Conservation (phyloP, 2,329 filamentous ascomycete genomes). For the Phoma sp. region DNA sequence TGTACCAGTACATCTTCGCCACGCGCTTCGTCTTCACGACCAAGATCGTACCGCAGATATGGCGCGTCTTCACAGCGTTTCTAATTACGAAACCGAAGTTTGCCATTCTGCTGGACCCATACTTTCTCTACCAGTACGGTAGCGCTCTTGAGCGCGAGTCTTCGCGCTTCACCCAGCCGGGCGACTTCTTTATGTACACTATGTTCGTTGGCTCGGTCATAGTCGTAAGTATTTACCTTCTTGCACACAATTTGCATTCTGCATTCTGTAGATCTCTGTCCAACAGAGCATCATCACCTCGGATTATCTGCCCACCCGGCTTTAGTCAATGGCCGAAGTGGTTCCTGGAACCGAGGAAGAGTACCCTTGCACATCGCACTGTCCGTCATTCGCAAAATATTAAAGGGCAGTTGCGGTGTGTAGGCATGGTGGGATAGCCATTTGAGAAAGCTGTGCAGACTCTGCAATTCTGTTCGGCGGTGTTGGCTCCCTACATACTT, state of each 20-base stretch:
- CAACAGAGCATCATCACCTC: conserved; percentile 58
- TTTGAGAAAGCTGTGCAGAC: conserved; percentile 61
- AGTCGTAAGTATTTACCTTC: conserved; percentile 69
- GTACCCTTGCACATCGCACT: conserved; percentile 57
- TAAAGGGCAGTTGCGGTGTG: conserved; percentile 53
- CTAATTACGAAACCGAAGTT: conserved; percentile 62
- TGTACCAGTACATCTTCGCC: conserved; percentile 62
- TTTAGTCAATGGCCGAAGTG: conserved; percentile 56
- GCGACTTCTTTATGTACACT: conserved; percentile 82
- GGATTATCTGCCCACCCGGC: conserved; percentile 63
- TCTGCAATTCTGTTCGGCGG: conserved; percentile 60
- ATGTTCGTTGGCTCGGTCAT: conserved; percentile 74
- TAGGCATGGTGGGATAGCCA: conserved; percentile 60
- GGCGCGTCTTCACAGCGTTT: conserved; percentile 65
- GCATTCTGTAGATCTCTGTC: conserved; percentile 22
- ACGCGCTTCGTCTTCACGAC: conserved; percentile 61
- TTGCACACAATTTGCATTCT: conserved; percentile 20
- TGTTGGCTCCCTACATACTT: conserved; percentile 70
- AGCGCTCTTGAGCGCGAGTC: conserved; percentile 75
- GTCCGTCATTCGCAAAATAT: conserved; percentile 59
- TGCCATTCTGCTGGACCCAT: conserved; percentile 73
- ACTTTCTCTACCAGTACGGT: conserved; percentile 79
- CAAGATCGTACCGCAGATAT: conserved; percentile 61
- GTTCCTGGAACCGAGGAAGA: conserved; percentile 63
- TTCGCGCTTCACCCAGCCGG: conserved; percentile 73